These are phyloP conservation scores for Mycosarcoma mackinlayi DNA, from an alignment of 1,284 basidiomycete genomes.

Conservation along the genomic window DNA sequence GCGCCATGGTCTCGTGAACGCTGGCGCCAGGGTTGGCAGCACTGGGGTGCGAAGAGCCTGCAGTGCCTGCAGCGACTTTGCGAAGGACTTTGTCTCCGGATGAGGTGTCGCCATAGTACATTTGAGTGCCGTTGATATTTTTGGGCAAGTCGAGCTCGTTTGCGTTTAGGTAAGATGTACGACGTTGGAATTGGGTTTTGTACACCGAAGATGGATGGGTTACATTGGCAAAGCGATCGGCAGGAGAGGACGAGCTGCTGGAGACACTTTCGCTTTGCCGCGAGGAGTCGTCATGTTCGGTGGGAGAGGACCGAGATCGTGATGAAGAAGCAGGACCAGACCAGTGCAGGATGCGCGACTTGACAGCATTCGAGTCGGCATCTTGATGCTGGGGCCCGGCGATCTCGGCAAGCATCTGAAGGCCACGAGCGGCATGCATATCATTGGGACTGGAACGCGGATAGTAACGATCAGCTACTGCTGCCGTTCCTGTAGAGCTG, in stretches of 20 bases:
- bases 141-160: conserved; percentile 25
- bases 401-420: conserved; percentile 50
- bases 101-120: conserved; percentile 32
- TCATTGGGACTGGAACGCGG: conserved; percentile 19
- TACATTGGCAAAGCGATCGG: not conserved
- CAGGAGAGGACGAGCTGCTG: conserved; percentile 7
- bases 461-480: not conserved
- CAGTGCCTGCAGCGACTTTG: conserved; percentile 16
- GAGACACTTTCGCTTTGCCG: not conserved
- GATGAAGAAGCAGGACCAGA: conserved; percentile 15
- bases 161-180: not conserved
- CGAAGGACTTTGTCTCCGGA: conserved; percentile 24
- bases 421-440: conserved; percentile 36
- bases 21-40: not conserved
- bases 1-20: conserved; percentile 28
- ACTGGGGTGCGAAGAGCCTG: conserved; percentile 6
- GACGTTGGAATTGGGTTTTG: conserved; percentile 12
- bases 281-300: not conserved
- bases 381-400: conserved; percentile 40
- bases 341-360: conserved; percentile 37
- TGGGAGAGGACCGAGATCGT: conserved; percentile 6
- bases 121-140: conserved; percentile 41
- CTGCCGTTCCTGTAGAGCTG: no score
- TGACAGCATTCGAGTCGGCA: conserved; percentile 30
- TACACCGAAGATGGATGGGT: conserved; percentile 1